Evolutionary conservation across 2,329 filamentous ascomycete genomes (phyloP), one percentile per base, ranked within the genome.

Genomic region (Penicillium expansum): DNA sequence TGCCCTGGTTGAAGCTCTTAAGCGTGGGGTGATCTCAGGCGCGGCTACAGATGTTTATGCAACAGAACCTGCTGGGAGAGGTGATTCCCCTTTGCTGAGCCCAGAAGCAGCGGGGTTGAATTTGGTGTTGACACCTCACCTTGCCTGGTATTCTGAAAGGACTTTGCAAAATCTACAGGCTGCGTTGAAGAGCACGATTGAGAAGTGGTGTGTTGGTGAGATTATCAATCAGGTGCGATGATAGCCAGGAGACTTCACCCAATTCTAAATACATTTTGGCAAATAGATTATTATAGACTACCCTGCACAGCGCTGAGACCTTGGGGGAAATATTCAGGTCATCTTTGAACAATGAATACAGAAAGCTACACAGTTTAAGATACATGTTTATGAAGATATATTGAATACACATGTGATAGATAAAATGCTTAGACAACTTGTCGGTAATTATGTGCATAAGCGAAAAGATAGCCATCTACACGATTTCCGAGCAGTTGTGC

Each of bases 91-190:
- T 0, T 66, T 82, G 49, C 60, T 81, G 16, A 24, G 42, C 8
- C 22, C 29, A 10, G 77, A 80, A 22, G 69, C 70, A 4, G 69
- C 72, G 41, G 72, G 75, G 3, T 72, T 80, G 22, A 82, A 82
- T 58, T 66, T 84, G 57, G 75, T 80, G 0, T 56, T 82, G 48
- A 80, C 74, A 42, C 80, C 81, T 11, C 82, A 84, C 71, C 61
- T 82, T 29, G 81, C 82, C 1, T 84, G 81, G 81, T 82, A 76
- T 61, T 76, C 79, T 0, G 73, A 75, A 49, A 74, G 70, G 58
- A 82, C 79, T 8, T 69, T 81, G 59, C 69, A 73, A 41, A 82
- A 79, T 44, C 71, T 82, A 29, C 72, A 75, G 29, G 44, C 37
- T 55, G 27, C 45, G 2, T 18, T 60, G n/a, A 62, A 62, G 47